These are phyloP conservation scores for Diaporthe aspalathi DNA, from an alignment of 2,329 filamentous ascomycete genomes.

Conservation along the genomic window DNA sequence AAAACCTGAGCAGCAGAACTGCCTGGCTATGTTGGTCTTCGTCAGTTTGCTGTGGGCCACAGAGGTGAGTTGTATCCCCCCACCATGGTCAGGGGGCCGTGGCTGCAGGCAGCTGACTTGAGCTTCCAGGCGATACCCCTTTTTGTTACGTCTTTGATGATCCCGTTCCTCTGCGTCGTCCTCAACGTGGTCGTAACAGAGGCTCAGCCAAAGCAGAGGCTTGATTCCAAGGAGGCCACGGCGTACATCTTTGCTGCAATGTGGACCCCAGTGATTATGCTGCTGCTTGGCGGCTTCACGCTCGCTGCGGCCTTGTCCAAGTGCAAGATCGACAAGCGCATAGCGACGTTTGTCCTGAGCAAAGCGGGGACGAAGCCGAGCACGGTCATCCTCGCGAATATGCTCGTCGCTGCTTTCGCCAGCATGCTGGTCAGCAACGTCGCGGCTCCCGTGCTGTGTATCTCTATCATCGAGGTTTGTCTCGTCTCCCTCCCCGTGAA, in stretches of 20 bases:
- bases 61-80: slow-evolving; percentile 68
- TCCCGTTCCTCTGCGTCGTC: slow-evolving; percentile 92
- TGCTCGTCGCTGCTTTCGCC: slow-evolving; percentile 97
- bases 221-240: slow-evolving; percentile 84
- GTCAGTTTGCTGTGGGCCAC: slow-evolving; percentile 97
- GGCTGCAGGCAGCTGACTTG: background rate
- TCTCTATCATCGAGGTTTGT: slow-evolving; percentile 91
- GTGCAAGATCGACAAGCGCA: slow-evolving; percentile 96
- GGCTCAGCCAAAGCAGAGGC: slow-evolving; percentile 71
- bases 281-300: slow-evolving; percentile 94
- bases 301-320: slow-evolving; percentile 95
- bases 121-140: slow-evolving; percentile 82
- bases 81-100: background rate
- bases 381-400: slow-evolving; percentile 94
- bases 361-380: slow-evolving; percentile 93
- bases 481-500: slow-evolving; percentile 5
- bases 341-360: slow-evolving; percentile 95
- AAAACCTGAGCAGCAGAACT: slow-evolving; percentile 92
- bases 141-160: slow-evolving; percentile 93
- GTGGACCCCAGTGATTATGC: slow-evolving; percentile 99
- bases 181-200: slow-evolving; percentile 86
- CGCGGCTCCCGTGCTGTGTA: slow-evolving; percentile 94
- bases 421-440: slow-evolving; percentile 99
- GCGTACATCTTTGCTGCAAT: slow-evolving; percentile 91
- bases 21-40: slow-evolving; percentile 91